A percentile compares a stretch with the other conserved stretches of the same genome.
Conservation (phyloP, 495 filamentous ascomycete species). For the Hypoxylon fragiforme region DNA sequence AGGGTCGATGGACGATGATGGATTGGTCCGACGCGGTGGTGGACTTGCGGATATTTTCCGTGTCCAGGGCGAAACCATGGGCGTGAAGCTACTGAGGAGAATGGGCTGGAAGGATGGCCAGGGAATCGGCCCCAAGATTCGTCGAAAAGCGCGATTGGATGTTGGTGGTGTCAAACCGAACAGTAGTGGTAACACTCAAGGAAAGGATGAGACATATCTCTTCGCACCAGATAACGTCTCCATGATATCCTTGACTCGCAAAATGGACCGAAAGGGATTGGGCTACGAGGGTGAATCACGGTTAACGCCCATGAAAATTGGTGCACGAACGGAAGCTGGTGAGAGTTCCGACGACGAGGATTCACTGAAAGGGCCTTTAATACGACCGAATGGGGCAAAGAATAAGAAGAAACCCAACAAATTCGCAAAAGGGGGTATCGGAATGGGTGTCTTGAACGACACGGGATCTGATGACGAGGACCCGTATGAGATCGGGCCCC, state of each 20-base stretch:
- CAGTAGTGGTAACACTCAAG: constrained; percentile 30
- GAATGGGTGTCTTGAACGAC: constrained; percentile 89
- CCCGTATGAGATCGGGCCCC: constrained; percentile 87
- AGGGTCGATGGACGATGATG: constrained; percentile 66
- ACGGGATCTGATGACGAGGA: constrained; percentile 98
- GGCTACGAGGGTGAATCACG: constrained; percentile 73
- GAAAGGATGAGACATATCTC: constrained; percentile 62
- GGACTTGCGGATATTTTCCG: constrained; percentile 77
- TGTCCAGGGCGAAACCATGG: constrained; percentile 81
- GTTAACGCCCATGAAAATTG: constrained; percentile 41
- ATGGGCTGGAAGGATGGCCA: constrained; percentile 98
- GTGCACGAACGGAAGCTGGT: constrained; percentile 27
- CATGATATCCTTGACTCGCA: constrained; percentile 75
- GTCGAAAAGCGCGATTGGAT: constrained; percentile 71
- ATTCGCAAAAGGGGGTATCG: constrained; percentile 67
- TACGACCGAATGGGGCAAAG: constrained; percentile 33
- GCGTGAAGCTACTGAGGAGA: constrained; percentile 79
- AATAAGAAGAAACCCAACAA: constrained; percentile 53
- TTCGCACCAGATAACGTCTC: constrained; percentile 87
- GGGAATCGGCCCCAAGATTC: constrained; percentile 88
- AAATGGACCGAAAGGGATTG: constrained; percentile 79
- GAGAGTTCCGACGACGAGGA: constrained; percentile 61
- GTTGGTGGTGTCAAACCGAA: constrained; percentile 46
- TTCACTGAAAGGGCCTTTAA: constrained; percentile 39
- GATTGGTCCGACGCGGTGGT: constrained; percentile 45